Percentiles rank a stretch among this genome's conserved stretches.
Evolutionary conservation across 2,329 filamentous ascomycete genomes (phyloP).

Genomic region (Claviceps spartinae): DNA sequence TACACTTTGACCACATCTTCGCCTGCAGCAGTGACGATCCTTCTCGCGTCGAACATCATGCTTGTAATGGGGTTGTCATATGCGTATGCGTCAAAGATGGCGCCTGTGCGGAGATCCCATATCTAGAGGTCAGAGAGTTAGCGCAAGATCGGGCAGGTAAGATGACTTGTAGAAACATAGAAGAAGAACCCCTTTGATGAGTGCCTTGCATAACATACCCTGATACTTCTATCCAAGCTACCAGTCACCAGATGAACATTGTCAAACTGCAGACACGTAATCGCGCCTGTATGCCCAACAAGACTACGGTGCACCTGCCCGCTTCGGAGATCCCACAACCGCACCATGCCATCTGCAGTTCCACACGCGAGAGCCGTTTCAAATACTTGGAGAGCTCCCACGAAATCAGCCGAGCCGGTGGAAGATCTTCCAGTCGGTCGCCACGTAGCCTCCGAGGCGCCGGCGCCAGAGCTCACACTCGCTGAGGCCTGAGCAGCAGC

Average conservation of each 20-base stretch:
- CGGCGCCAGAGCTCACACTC: conserved; percentile 37
- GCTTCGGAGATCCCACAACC: conserved; percentile 90
- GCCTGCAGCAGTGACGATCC: conserved; percentile 80
- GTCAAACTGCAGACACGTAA: conserved; percentile 92
- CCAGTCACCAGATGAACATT: conserved; percentile 90
- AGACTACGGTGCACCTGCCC: conserved; percentile 94
- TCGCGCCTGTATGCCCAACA: conserved; percentile 87
- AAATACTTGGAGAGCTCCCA: conserved; percentile 89
- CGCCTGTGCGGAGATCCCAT: conserved; percentile 93
- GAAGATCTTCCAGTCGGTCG: conserved; percentile 51
- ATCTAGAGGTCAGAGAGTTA: conserved; percentile 45
- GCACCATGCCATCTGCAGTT: conserved; percentile 93
- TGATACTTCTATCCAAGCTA: conserved; percentile 80
- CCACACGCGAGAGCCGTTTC: conserved; percentile 91
- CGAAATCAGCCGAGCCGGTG: conserved; percentile 69
- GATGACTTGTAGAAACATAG: too few species aligned
- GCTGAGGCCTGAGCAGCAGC: conserved; percentile 81
- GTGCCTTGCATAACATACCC: conserved; percentile 47
- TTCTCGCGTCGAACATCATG: conserved; percentile 91
- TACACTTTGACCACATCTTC: conserved; percentile 96
- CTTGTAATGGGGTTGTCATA: conserved; percentile 85
- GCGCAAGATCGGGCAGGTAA: too few species aligned
- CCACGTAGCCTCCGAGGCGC: conserved; percentile 51
- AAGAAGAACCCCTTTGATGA: too few species aligned
- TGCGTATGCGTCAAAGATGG: conserved; percentile 89